Conservation (phyloP, 2,329 filamentous ascomycete genomes). For the Alternaria rosae region DNA sequence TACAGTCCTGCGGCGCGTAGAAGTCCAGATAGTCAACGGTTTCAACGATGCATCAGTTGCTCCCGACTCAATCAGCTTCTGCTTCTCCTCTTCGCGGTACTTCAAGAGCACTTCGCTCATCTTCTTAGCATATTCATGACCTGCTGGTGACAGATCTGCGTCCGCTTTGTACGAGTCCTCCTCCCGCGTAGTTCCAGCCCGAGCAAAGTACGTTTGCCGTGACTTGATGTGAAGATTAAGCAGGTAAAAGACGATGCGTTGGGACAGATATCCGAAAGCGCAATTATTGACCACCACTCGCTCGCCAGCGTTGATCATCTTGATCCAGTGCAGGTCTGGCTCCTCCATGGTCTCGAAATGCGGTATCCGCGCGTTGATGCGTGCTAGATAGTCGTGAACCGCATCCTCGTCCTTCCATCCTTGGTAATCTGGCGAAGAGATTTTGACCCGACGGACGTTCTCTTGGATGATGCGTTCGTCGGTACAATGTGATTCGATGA, state of each 20-base stretch:
- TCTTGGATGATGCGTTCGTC: slow-evolving; percentile 94
- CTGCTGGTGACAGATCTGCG: slow-evolving; percentile 80
- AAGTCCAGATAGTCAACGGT: slow-evolving; percentile 92
- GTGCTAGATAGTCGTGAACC: slow-evolving; percentile 86
- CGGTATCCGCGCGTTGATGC: slow-evolving; percentile 91
- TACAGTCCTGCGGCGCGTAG: slow-evolving; percentile 85
- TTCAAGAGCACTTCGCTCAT: slow-evolving; percentile 78
- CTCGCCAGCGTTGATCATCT: slow-evolving; percentile 98
- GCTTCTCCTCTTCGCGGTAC: slow-evolving; percentile 83
- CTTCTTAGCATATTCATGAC: slow-evolving; percentile 74
- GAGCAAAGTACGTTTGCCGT: slow-evolving; percentile 89
- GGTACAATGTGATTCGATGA: slow-evolving; percentile 95
- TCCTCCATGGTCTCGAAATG: slow-evolving; percentile 98
- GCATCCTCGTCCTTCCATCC: slow-evolving; percentile 93
- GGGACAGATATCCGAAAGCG: slow-evolving; percentile 93
- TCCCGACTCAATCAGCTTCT: slow-evolving; percentile 71
- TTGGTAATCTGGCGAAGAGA: slow-evolving; percentile 94
- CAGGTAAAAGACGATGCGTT: slow-evolving; percentile 97
- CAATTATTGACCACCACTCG: slow-evolving; percentile 96
- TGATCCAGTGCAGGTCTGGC: slow-evolving; percentile 92
- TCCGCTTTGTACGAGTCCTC: slow-evolving; percentile 94
- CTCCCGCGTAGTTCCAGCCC: slow-evolving; percentile 84
- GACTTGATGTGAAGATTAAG: slow-evolving; percentile 98
- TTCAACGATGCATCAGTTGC: slow-evolving; percentile 74
- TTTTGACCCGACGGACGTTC: slow-evolving; percentile 97